A percentile compares a stretch with the other conserved stretches of the same genome.
phyloP scores from a whole-genome alignment of 1,284 basidiomycete species.

The Apiotrichum akiyoshidainum region DNA sequence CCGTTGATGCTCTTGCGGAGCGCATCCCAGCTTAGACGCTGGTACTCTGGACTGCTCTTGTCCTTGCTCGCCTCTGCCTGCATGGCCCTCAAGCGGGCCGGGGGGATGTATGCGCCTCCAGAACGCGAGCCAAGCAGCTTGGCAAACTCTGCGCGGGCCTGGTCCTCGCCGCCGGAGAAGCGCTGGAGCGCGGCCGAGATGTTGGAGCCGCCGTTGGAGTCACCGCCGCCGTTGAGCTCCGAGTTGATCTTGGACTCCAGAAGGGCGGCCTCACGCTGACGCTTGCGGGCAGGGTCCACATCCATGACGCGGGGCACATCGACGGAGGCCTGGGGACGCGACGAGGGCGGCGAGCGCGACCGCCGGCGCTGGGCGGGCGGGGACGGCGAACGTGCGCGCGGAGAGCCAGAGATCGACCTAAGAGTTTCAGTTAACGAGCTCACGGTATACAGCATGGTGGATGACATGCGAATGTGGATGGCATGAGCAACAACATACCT shows the following conservation, averaged over 20 bases:
- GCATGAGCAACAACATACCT: conserved; percentile 30
- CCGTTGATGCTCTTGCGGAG: conserved; percentile 96
- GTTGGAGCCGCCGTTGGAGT: conserved; percentile 52
- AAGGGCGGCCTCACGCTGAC: conserved; percentile 69
- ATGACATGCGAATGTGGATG: too few species aligned
- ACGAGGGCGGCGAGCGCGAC: conserved; percentile 32
- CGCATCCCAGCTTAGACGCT: conserved; percentile 96
- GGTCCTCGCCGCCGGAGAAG: conserved; percentile 51
- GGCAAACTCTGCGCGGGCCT: conserved; percentile 69
- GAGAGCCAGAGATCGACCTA: conserved; percentile 45
- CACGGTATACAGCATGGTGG: too few species aligned
- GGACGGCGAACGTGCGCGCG: conserved; percentile 44
- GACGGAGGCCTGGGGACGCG: conserved; percentile 29
- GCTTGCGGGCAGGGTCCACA: conserved; percentile 70
- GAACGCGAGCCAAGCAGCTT: conserved; percentile 70
- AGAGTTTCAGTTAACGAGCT: neutral
- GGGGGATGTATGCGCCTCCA: conserved; percentile 95
- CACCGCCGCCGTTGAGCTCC: conserved; percentile 31
- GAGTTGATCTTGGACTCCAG: conserved; percentile 69
- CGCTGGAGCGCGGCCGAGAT: conserved; percentile 32
- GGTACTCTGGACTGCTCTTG: conserved; percentile 87
- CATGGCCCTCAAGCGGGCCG: conserved; percentile 84
- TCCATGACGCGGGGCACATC: conserved; percentile 64
- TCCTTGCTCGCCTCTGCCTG: conserved; percentile 79
- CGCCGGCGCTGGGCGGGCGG: conserved; percentile 47